Evolutionary conservation across 345 rosid species (phyloP), one percentile per base, ranked within the genome.

Genomic region (Dipteronia sinensis): DNA sequence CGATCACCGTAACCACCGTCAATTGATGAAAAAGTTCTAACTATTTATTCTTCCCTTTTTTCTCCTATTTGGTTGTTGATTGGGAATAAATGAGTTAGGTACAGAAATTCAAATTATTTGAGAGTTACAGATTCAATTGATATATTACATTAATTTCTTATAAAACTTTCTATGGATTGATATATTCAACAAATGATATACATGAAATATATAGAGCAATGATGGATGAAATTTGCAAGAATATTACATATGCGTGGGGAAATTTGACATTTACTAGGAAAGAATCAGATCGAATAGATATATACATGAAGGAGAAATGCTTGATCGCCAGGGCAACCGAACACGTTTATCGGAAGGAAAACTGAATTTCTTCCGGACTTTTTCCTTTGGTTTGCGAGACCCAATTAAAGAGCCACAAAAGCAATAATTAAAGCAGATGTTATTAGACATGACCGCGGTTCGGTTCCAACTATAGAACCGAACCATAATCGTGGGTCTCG

Each of bases 321-420:
- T 46, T 74, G 17, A 40, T 38, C 15, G 15, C 8, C 42, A 12
- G 10, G 47, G 44, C 62, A 27, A 10, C 22, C 47, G 62, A 63
- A 73, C 46, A 27, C 38, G 34, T 80, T 89, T 77, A 92, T 87
- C 91, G 83, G 81, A 92, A 90, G 51, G 97, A 92, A 13, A 82
- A 82, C 64, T 92, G 97, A 75, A 92, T 92, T 76, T 92, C 97
- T 84, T 92, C 94, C 58, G 90, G 82, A 40, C 88, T 86, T 77
- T 93, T 84, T 70, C 94, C 94, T 82, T 86, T 89, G 7, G 97
- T 92, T 81, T 92, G 93, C 2, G 97, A 93, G 47, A 90, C 94
- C 84, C 84, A n/a, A n/a, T n/a, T n/a, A 88, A 1, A 90, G 51
- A 2, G 67, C 9, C 70, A 83, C 87, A 77, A 92, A 92, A 42